Base-by-base conservation (phyloP, 768 basidiomycete genomes). In the Glaciozyma antarctica region DNA sequence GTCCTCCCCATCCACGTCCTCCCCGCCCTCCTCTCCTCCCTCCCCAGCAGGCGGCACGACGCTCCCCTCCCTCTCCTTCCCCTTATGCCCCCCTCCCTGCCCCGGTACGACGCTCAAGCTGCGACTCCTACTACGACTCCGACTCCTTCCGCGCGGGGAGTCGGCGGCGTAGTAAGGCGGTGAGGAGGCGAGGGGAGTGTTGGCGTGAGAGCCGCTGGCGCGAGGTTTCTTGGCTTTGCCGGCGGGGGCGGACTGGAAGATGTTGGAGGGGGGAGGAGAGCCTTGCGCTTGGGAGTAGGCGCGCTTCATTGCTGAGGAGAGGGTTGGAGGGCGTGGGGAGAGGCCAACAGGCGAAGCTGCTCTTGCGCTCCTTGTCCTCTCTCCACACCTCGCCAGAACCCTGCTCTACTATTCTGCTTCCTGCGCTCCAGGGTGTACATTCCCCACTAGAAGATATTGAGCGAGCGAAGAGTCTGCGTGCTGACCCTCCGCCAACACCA, bases 1-100 rank as follows among this genome's bases (percentile, higher is more conserved):
- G 41, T 69, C 68, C 52, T 69, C 68, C 2, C 61, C 64, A 10
- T 69, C 68, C 16, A 49, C 55, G 9, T 66, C 64, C 17, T 61
- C 68, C 2, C 9, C 26, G 2, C 52, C 59, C 30, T 52, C 53
- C 2, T 44, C 55, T 15, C 16, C 19, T 9, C 15, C 41, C 34
- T n/a, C 21, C 53, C 9, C 16, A 2, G 30, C 34, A 4, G 32
- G 45, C 19, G 19, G 21, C n/a, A 5, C 51, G 12, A n/a, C 53
- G 10, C 38, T 26, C 38, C 26, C 51, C 5, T 45, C 32, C 38
- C 26, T 51, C 4, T 61, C 62, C 30, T 32, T 47, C 24, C 30
- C 57, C 55, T 24, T 57, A 41, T 41, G 38, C 19, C 38, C 38
- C 22, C 24, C 38, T 9, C 38, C 26, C 55, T 57, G n/a, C 22